These are phyloP conservation scores for Vickermania ingenoplastis DNA, from an alignment of 208 protist species.

Conservation along the genomic window DNA sequence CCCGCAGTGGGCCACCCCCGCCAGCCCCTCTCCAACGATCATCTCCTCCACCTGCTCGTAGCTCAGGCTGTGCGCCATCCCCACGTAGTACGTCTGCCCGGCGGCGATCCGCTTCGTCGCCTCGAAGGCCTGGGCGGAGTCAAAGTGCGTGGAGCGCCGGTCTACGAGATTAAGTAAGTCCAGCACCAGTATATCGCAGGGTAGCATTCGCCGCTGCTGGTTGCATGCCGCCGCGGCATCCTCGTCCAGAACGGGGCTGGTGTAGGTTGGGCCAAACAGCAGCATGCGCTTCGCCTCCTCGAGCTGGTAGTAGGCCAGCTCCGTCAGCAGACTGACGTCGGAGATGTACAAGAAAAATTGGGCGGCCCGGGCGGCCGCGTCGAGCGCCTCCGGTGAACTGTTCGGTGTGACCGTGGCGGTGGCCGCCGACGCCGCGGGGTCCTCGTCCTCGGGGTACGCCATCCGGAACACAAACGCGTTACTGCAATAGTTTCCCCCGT, in stretches of 20 bases:
- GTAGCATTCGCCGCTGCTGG: not conserved
- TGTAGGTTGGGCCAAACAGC: not conserved
- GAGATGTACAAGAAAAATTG: conserved; percentile 38
- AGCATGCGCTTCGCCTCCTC: conserved; percentile 15
- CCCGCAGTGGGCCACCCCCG: conserved; percentile 4
- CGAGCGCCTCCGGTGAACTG: not conserved
- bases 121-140: conserved; percentile 20
- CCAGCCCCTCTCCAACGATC: conserved; percentile 5
- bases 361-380: not conserved
- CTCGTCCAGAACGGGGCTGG: not conserved
- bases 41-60: conserved; percentile 28
- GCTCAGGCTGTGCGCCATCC: conserved; percentile 40
- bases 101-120: conserved; percentile 22
- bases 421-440: not conserved
- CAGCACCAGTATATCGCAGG: conserved; percentile 27
- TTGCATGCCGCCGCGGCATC: not conserved
- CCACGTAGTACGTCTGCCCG: conserved; percentile 39
- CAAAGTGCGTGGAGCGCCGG: conserved; percentile 35
- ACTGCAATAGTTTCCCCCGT: conserved; percentile 33
- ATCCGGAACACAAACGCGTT: conserved; percentile 45
- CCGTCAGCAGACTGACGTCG: conserved; percentile 34
- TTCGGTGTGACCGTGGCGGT: not conserved
- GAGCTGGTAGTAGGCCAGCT: conserved; percentile 12
- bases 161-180: conserved; percentile 30
- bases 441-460: not conserved